Conservation (phyloP, 371 early-diverging fungal species). For the Haplosporangium sp. region DNA sequence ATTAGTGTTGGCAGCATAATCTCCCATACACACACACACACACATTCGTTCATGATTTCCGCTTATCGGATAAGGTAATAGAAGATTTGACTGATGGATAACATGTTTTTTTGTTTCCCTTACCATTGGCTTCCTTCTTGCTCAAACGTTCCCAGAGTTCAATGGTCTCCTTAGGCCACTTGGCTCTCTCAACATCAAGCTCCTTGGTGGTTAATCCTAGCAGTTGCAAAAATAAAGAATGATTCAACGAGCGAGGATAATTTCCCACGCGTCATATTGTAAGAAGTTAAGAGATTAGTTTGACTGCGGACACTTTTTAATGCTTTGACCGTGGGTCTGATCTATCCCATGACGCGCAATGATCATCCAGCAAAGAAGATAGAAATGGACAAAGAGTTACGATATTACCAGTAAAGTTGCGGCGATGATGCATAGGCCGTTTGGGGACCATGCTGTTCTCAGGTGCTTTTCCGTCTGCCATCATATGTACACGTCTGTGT, state of each 20-base stretch:
- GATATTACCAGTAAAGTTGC: conserved; percentile 47
- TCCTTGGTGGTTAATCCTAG: conserved; percentile 49
- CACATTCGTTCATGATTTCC: neutral
- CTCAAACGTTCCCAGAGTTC: conserved; percentile 42
- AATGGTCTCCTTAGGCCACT: conserved; percentile 53
- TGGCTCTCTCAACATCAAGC: conserved; percentile 41
- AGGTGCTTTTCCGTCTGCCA: conserved; percentile 39
- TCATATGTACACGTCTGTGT: conserved; percentile 6
- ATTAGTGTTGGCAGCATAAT: neutral
- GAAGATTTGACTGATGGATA: too few species aligned
- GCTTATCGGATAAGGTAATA: too few species aligned
- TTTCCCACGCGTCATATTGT: neutral
- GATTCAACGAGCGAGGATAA: too few species aligned
- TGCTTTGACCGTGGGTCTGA: neutral
- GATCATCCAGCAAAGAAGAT: neutral
- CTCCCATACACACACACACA: too few species aligned
- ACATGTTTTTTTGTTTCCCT: neutral
- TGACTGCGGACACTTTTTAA: neutral
- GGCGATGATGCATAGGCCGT: conserved; percentile 53
- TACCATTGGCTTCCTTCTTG: conserved; percentile 55
- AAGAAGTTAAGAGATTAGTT: neutral
- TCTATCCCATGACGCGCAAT: neutral
- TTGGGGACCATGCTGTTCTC: conserved; percentile 39
- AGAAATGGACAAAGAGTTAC: neutral
- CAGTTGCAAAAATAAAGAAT: too few species aligned